phyloP scores from a whole-genome alignment of 2,329 filamentous ascomycete genomes.

The Coniochaeta sp. region DNA sequence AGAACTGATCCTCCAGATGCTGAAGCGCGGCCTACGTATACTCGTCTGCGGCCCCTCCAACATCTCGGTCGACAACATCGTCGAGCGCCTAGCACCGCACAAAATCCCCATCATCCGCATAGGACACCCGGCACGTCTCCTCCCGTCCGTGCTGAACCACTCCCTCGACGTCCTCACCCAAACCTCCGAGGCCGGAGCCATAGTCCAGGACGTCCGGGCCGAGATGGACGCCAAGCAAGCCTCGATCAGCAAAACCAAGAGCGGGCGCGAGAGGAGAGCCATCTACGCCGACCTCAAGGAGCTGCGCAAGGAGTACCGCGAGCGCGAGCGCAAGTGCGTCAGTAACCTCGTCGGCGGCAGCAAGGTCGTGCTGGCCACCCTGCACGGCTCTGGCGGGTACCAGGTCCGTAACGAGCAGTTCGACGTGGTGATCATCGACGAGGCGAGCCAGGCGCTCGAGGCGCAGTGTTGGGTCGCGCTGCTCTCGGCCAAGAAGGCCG shows the following conservation, averaged over 20 bases:
- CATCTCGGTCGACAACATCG: constrained; percentile 96
- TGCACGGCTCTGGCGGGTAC: constrained; percentile 84
- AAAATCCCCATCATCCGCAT: constrained; percentile 83
- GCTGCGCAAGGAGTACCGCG: constrained; percentile 78
- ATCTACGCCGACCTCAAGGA: constrained; percentile 84
- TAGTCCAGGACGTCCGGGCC: constrained; percentile 81
- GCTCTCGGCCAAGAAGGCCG: constrained; percentile 70
- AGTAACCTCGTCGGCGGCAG: constrained; percentile 65
- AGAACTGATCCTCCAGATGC: constrained; percentile 86
- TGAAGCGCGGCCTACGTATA: constrained; percentile 64
- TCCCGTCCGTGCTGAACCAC: constrained; percentile 82
- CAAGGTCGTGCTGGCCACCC: constrained; percentile 82
- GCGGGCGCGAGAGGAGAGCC: constrained; percentile 66
- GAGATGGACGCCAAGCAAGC: constrained; percentile 93
- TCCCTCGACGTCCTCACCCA: constrained; percentile 87
- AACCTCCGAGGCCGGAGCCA: constrained; percentile 80
- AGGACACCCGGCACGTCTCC: constrained; percentile 82
- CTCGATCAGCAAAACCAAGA: constrained; percentile 79
- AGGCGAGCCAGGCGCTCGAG: constrained; percentile 91
- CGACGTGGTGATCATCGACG: constrained; percentile 91
- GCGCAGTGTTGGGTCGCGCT: constrained; percentile 96
- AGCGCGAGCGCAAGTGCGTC: constrained; percentile 77
- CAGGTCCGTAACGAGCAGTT: constrained; percentile 76
- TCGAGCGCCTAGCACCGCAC: constrained; percentile 79
- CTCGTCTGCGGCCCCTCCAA: constrained; percentile 97